phyloP scores from a whole-genome alignment of 371 early-diverging fungal species.

The Mucor indicus region DNA sequence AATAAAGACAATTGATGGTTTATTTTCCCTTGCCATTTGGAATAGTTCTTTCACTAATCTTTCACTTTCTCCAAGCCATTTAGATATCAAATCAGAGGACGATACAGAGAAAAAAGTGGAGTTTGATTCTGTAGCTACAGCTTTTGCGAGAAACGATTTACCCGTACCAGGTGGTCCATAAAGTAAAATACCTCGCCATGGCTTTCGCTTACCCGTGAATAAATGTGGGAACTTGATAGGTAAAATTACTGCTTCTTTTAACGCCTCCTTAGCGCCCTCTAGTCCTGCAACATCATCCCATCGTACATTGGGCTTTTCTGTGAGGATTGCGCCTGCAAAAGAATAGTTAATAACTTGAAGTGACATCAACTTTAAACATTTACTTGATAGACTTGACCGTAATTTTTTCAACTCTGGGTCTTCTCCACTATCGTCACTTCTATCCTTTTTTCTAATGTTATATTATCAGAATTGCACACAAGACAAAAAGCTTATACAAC shows the following conservation, averaged over 20 bases:
- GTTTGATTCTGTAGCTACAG: conserved; percentile 94
- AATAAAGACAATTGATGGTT: conserved; percentile 95
- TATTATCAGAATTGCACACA: neutral
- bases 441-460: neutral
- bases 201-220: conserved; percentile 91
- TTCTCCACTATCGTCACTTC: conserved; percentile 55
- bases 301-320: conserved; percentile 92
- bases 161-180: conserved; percentile 99
- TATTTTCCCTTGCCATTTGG: conserved; percentile 87
- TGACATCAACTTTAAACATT: neutral
- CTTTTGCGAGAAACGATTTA: conserved; percentile 96
- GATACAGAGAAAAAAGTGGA: conserved; percentile 95
- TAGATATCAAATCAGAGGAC: conserved; percentile 92
- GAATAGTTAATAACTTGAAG: neutral
- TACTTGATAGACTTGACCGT: conserved; percentile 71
- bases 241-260: conserved; percentile 98
- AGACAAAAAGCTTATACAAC: neutral
- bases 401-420: conserved; percentile 92
- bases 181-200: conserved; percentile 96
- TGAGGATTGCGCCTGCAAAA: conserved; percentile 72
- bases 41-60: conserved; percentile 92
- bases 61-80: conserved; percentile 98
- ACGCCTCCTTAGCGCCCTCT: conserved; percentile 96
- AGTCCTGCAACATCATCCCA: conserved; percentile 99
- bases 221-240: conserved; percentile 97